phyloP scores from a whole-genome alignment of 2,329 filamentous ascomycete genomes.

The Neospermospora avenae region DNA sequence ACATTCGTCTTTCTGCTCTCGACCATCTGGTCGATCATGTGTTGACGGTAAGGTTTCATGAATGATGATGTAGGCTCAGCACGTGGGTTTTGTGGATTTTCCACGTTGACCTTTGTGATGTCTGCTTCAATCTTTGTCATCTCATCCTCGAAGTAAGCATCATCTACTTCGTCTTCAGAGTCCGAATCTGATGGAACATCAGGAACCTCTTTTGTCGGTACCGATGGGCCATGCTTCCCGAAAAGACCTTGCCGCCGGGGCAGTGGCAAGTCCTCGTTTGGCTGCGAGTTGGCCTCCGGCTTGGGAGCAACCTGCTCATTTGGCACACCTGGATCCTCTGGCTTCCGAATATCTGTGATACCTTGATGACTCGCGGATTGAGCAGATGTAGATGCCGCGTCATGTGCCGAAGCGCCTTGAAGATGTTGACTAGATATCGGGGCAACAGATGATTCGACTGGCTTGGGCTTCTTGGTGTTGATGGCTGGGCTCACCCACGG shows the following conservation, averaged over 20 bases:
- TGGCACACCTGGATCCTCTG: too few relatives aligned
- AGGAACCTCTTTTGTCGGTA: slow-evolving; percentile 14
- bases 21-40: slow-evolving; percentile 17
- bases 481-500: too few relatives aligned
- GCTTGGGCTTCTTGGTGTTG: too few relatives aligned
- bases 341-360: too few relatives aligned
- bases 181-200: slow-evolving; percentile 31
- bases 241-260: slow-evolving; percentile 21
- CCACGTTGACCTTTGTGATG: slow-evolving; percentile 18
- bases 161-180: slow-evolving; percentile 34
- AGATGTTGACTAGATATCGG: too few relatives aligned
- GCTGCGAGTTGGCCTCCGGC: background rate
- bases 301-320: background rate
- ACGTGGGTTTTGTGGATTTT: slow-evolving; percentile 23
- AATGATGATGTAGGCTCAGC: slow-evolving; percentile 13
- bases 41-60: slow-evolving; percentile 22
- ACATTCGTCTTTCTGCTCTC: background rate
- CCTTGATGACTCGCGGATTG: too few relatives aligned
- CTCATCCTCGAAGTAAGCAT: slow-evolving; percentile 35
- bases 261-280: background rate
- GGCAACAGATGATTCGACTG: too few relatives aligned
- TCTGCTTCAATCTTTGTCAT: slow-evolving; percentile 29
- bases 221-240: slow-evolving; percentile 20
- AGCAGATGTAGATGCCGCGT: too few relatives aligned
- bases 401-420: too few relatives aligned